Base-by-base conservation (phyloP, 2,329 filamentous ascomycete genomes). In the Colletotrichum spinosum region DNA sequence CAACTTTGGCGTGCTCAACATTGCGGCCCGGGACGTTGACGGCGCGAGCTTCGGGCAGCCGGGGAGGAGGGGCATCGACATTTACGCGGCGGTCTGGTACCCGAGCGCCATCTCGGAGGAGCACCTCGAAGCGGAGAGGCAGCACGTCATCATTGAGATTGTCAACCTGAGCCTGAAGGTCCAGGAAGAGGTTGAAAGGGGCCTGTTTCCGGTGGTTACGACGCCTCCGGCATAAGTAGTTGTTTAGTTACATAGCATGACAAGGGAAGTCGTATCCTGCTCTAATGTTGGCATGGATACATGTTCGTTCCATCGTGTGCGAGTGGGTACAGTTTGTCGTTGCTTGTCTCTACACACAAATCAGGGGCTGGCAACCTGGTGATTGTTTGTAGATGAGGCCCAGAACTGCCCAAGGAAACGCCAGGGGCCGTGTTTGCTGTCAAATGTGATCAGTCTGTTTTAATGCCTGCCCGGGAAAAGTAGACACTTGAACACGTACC, bases 11-110 rank as follows among this genome's bases (percentile, higher is more conserved):
- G 65, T 72, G 15, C 63, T 72, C 17, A 68, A 70, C 15, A 70
- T 72, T n/a, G 65, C 70, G 1, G 68, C 56, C 2, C 67, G 70
- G 7, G 70, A 72, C 45, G 52, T 70, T 11, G 42, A 54, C 3
- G 53, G 60, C 12, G 59, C 52, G 1, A 54, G 63, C 11, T 56
- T 57, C 37, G 65, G 60, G 11, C 41, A 52, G 33, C 58, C 61
- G 3, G 46, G 46, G 2, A 25, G 17, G 4, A 52, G 15, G 9
- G 68, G 54, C 2, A 49, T 72, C 7, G 70, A 72, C 39, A 59
- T 72, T 4, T 71, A 68, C 49, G 69, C 69, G 2, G 58, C 69
- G 5, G 67, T 72, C n/a, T 72, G 68, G 70, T 72, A 72, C 38
- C 68, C 69, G 0, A 69, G 59, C 13, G 70, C 45, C 8, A 67